These are phyloP conservation scores for Pseudocercospora cruenta DNA, from an alignment of 2,329 filamentous ascomycete genomes.

Conservation along the genomic window DNA sequence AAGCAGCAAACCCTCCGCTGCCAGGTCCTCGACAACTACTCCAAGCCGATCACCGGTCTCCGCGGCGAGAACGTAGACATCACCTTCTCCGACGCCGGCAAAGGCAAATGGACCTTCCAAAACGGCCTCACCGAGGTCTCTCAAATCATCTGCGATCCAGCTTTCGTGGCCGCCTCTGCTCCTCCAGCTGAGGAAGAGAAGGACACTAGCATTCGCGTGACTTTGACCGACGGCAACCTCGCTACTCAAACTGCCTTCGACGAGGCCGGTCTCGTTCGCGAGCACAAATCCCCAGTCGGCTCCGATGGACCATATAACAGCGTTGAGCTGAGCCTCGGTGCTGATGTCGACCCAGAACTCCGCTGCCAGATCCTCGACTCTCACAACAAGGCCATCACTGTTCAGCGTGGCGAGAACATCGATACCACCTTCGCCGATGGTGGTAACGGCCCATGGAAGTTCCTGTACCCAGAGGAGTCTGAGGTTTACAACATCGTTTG, in stretches of 20 bases:
- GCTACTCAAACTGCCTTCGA: slow-evolving; percentile 16
- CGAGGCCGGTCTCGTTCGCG: slow-evolving; percentile 14
- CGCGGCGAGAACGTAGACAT: slow-evolving; percentile 18
- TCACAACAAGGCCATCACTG: slow-evolving; percentile 9
- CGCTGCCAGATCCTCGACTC: slow-evolving; percentile 21
- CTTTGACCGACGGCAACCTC: slow-evolving; percentile 21
- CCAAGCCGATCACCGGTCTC: slow-evolving; percentile 16
- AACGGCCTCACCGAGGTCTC: slow-evolving; percentile 14
- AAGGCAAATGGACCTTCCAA: slow-evolving; percentile 18
- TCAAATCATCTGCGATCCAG: slow-evolving; percentile 21
- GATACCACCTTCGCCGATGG: slow-evolving; percentile 22
- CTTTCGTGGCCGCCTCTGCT: slow-evolving; percentile 12
- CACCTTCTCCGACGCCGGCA: slow-evolving; percentile 22
- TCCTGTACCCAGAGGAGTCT: slow-evolving; percentile 14
- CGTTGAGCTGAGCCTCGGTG: slow-evolving; percentile 14
- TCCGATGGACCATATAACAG: slow-evolving; percentile 18
- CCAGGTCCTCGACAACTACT: slow-evolving; percentile 18
- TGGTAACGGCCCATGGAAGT: slow-evolving; percentile 16
- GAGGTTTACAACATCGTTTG: slow-evolving; percentile 20
- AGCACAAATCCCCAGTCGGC: slow-evolving; percentile 10
- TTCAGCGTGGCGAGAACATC: slow-evolving; percentile 17
- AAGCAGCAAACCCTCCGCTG: slow-evolving; percentile 21
- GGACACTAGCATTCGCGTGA: slow-evolving; percentile 13
- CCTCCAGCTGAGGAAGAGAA: neutral
- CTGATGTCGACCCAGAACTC: slow-evolving; percentile 18